A percentile compares a stretch with the other conserved stretches of the same genome.
phyloP scores from a whole-genome alignment of 2,329 filamentous ascomycete genomes.

The Trichoderma afroharzianum region DNA sequence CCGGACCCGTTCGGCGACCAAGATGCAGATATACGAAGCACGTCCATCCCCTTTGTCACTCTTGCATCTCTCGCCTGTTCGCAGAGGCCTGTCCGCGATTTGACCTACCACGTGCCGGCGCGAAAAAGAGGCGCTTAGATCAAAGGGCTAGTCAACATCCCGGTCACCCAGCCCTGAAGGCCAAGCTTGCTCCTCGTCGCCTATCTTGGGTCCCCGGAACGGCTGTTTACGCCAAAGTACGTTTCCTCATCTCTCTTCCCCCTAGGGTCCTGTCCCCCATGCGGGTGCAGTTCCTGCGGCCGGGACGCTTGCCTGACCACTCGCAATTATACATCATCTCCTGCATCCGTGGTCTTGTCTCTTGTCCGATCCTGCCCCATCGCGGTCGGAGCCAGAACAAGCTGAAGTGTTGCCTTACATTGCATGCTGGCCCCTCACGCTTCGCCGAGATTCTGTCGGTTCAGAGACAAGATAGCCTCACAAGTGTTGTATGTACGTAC shows the following conservation, averaged over 20 bases:
- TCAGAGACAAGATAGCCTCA: not conserved
- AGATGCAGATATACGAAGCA: slow-evolving; percentile 10
- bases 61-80: not conserved
- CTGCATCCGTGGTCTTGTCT: not conserved
- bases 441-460: not conserved
- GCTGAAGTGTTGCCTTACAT: not conserved
- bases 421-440: not conserved
- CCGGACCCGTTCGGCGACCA: slow-evolving; percentile 14
- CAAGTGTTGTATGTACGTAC: not conserved
- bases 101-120: not conserved
- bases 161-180: not conserved
- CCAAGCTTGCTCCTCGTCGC: not conserved
- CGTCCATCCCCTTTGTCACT: not conserved
- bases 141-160: slow-evolving; percentile 7
- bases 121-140: slow-evolving; percentile 12
- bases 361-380: slow-evolving; percentile 10
- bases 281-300: not conserved
- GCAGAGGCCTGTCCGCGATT: not conserved
- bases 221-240: not conserved
- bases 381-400: not conserved
- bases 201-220: not conserved
- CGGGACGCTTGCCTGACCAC: not conserved
- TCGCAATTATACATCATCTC: not conserved
- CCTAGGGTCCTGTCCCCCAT: not conserved
- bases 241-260: not conserved